These are phyloP conservation scores for Phaeolepiota aurea DNA, from an alignment of 768 basidiomycete species.

Conservation along the genomic window DNA sequence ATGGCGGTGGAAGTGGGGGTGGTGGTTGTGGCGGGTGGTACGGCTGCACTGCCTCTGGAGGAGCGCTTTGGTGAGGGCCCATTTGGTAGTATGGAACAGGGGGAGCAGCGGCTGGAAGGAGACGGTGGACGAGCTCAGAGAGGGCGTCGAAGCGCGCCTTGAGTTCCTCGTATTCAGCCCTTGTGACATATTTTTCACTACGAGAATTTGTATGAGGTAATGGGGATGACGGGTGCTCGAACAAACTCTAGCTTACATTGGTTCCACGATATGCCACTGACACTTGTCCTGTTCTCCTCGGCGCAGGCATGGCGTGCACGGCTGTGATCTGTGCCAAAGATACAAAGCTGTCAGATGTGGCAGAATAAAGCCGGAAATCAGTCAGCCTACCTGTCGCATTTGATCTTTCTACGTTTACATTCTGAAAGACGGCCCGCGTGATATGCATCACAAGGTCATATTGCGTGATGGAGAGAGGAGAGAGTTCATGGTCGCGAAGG, in stretches of 20 bases:
- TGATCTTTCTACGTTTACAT: slow-evolving; percentile 83
- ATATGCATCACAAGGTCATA: slow-evolving; percentile 20
- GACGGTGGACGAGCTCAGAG: slow-evolving; percentile 43
- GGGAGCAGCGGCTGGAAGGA: slow-evolving; percentile 20
- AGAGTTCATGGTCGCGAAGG: slow-evolving; percentile 12
- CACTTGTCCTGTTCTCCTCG: slow-evolving; percentile 77
- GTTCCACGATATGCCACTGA: slow-evolving; percentile 78
- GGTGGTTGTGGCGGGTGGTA: slow-evolving; percentile 9
- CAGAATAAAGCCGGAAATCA: slow-evolving; percentile 9
- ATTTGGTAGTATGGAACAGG: slow-evolving; percentile 23
- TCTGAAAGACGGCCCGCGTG: slow-evolving; percentile 35
- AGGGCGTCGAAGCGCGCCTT: slow-evolving; percentile 57
- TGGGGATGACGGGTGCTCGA: slow-evolving; percentile 3
- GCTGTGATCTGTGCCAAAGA: slow-evolving; percentile 48
- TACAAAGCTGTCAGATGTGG: slow-evolving; percentile 13
- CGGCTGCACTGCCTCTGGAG: slow-evolving; percentile 22
- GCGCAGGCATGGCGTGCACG: slow-evolving; percentile 73
- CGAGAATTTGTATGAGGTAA: slow-evolving; percentile 11
- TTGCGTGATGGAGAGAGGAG: slow-evolving; percentile 15
- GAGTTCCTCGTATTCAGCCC: slow-evolving; percentile 71
- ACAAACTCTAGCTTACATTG: slow-evolving; percentile 48
- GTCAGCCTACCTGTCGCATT: slow-evolving; percentile 67
- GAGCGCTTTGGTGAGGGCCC: slow-evolving; percentile 19
- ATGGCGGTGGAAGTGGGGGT: no score
- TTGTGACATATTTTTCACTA: slow-evolving; percentile 76